A percentile compares a stretch with the other conserved stretches of the same genome.
Evolutionary conservation across 352 stramenopile genomes (phyloP).

Genomic region (Globisporangium cederbergense): DNA sequence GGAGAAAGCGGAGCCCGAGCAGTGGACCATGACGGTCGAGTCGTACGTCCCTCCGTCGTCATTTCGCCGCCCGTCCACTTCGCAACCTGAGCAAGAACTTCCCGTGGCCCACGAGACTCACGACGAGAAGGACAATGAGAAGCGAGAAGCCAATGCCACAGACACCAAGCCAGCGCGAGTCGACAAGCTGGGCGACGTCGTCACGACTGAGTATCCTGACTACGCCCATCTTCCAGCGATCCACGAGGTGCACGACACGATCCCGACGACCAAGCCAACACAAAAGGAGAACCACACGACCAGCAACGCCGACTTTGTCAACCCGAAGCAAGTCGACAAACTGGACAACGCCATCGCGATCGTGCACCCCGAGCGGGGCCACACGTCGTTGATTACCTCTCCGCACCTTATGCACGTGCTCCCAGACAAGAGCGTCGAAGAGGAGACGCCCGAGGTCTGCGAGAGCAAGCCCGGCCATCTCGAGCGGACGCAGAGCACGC

Average conservation of each 20-base stretch:
- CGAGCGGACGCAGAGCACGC: neutral
- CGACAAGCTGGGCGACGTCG: too few relatives aligned
- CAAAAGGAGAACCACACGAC: neutral
- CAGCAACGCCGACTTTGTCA: too few relatives aligned
- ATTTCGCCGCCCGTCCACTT: neutral
- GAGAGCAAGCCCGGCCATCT: neutral
- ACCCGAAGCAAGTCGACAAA: neutral
- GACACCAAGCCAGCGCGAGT: too few relatives aligned
- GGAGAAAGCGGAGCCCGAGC: constrained; percentile 5
- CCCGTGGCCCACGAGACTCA: neutral
- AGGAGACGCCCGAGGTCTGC: constrained; percentile 17
- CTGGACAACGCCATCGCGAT: neutral
- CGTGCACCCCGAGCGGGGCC: neutral
- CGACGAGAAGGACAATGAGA: neutral
- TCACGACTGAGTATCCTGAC: too few relatives aligned
- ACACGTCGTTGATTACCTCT: constrained; percentile 1
- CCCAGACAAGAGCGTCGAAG: constrained; percentile 30
- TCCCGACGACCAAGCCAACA: too few relatives aligned
- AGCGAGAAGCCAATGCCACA: too few relatives aligned
- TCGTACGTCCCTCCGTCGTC: neutral
- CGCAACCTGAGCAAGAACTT: neutral
- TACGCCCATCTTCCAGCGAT: too few relatives aligned
- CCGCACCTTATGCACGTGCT: constrained; percentile 1
- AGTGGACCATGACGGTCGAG: constrained; percentile 15
- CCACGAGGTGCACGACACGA: too few relatives aligned